Percentiles rank a stretch among this genome's conserved stretches.
Conservation (phyloP, 441 rosid genomes). For the Adansonia grandidieri region DNA sequence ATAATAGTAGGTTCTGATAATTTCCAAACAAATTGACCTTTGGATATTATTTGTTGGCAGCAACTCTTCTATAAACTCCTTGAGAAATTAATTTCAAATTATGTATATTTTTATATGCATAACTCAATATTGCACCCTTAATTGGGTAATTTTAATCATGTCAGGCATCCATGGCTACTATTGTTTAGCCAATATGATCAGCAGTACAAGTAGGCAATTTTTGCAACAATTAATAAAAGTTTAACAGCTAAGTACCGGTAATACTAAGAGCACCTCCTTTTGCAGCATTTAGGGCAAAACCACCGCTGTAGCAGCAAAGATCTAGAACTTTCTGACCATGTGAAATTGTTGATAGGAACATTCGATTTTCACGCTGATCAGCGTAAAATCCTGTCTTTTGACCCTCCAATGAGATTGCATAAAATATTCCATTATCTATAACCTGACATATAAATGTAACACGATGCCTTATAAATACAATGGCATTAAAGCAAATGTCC, state of each 20-base stretch:
- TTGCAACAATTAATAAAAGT: neutral
- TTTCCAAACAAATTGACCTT: neutral
- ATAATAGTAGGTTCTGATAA: neutral
- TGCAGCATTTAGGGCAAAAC: constrained; percentile 77
- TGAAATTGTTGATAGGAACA: constrained; percentile 68
- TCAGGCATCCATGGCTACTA: neutral
- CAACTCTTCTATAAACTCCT: neutral
- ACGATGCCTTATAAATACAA: neutral
- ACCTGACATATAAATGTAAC: constrained; percentile 46
- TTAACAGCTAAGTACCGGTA: constrained; percentile 44
- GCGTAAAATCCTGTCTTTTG: constrained; percentile 94
- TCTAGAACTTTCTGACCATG: constrained; percentile 76
- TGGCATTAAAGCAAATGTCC: neutral
- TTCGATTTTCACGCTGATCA: constrained; percentile 80
- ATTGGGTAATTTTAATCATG: neutral
- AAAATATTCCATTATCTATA: constrained; percentile 73
- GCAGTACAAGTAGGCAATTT: neutral
- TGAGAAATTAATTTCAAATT: constrained; percentile 5
- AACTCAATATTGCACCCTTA: neutral
- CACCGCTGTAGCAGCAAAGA: constrained; percentile 88
- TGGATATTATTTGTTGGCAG: neutral
- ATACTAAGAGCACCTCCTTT: constrained; percentile 71
- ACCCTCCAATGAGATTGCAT: constrained; percentile 68
- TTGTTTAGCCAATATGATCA: neutral
- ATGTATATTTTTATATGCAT: neutral